A percentile compares a stretch with the other conserved stretches of the same genome.
These are phyloP conservation scores for Spergularia marina DNA, from an alignment of 148 eudicot genomes.

Conservation along the genomic window DNA sequence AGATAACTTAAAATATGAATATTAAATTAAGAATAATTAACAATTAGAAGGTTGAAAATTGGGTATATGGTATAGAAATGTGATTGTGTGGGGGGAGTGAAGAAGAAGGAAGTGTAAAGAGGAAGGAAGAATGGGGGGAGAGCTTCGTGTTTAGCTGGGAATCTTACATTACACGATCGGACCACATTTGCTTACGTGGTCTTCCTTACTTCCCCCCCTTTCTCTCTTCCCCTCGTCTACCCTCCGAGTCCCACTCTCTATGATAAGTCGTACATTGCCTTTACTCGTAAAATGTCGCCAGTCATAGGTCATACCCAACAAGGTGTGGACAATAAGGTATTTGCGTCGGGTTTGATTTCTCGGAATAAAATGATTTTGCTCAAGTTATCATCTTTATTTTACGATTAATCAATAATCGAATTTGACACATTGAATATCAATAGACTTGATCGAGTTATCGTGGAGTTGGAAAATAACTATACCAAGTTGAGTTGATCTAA, in stretches of 20 bases:
- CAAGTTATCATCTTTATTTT: too few relatives aligned
- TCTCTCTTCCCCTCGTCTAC: neutral
- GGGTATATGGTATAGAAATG: neutral
- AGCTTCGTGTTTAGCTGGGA: slow-evolving; percentile 43
- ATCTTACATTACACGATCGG: slow-evolving; percentile 62
- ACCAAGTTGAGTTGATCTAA: too few relatives aligned
- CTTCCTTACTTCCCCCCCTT: slow-evolving; percentile 11
- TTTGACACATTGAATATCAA: too few relatives aligned
- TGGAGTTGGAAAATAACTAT: too few relatives aligned
- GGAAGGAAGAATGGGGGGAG: slow-evolving; percentile 4
- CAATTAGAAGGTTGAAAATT: neutral
- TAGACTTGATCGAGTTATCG: too few relatives aligned
- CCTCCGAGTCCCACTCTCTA: neutral
- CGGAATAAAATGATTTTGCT: too few relatives aligned
- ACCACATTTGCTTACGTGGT: slow-evolving; percentile 66
- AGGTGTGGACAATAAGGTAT: too few relatives aligned
- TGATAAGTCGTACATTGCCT: neutral
- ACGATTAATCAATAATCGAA: too few relatives aligned
- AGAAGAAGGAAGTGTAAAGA: neutral
- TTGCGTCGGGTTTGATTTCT: too few relatives aligned
- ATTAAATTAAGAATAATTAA: too few relatives aligned
- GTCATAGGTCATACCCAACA: too few relatives aligned
- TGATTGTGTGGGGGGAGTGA: neutral
- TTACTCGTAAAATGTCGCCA: neutral
- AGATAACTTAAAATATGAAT: too few relatives aligned